phyloP scores from a whole-genome alignment of 1,284 basidiomycete species.

The Thecaphora frezii region DNA sequence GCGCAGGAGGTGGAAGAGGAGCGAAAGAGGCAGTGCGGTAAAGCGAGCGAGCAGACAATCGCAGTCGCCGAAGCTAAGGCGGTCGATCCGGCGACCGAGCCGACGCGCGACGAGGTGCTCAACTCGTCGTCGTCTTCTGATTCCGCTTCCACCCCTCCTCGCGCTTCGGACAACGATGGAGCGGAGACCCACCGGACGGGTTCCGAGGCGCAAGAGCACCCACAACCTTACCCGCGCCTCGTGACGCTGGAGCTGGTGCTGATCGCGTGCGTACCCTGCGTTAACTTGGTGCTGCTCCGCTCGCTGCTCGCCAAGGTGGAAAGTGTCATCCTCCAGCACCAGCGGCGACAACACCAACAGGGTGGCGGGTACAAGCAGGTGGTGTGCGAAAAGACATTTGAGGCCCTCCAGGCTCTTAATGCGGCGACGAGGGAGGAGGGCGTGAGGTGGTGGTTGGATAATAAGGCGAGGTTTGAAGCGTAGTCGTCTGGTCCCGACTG shows the following conservation, averaged over 20 bases:
- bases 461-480: slow-evolving; percentile 42
- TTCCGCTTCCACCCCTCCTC: slow-evolving; percentile 2
- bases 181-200: neutral
- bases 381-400: slow-evolving; percentile 45
- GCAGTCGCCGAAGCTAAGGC: neutral
- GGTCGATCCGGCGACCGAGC: neutral
- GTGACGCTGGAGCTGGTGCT: slow-evolving; percentile 31
- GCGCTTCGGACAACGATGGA: slow-evolving; percentile 1
- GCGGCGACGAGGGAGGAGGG: slow-evolving; percentile 53
- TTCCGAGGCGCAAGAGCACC: neutral
- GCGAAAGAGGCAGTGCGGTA: slow-evolving; percentile 1
- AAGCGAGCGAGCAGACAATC: neutral
- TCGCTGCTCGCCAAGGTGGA: slow-evolving; percentile 43
- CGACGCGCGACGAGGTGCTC: neutral
- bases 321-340: slow-evolving; percentile 29
- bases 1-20: slow-evolving; percentile 31
- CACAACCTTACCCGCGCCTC: slow-evolving; percentile 13
- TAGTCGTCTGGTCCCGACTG: too few relatives aligned
- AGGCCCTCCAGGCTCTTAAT: slow-evolving; percentile 46
- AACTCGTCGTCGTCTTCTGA: neutral
- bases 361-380: slow-evolving; percentile 1
- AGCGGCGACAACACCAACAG: slow-evolving; percentile 4
- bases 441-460: slow-evolving; percentile 54
- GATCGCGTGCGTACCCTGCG: slow-evolving; percentile 41
- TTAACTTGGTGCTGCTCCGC: slow-evolving; percentile 54